Conservation (phyloP, 176 grass and related monocot species). For the Juncus inflexus region DNA sequence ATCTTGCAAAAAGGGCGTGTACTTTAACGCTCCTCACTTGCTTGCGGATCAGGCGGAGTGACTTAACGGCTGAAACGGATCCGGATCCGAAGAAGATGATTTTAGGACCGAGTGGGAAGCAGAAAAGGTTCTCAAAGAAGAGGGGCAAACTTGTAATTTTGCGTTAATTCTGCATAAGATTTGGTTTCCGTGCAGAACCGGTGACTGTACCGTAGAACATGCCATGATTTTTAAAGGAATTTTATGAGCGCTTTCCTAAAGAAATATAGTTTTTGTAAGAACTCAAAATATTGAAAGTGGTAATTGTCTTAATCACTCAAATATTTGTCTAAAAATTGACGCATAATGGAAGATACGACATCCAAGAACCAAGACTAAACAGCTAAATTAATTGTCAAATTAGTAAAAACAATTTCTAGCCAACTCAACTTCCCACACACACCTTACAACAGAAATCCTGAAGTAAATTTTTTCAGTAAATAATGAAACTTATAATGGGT, state of each 20-base stretch:
- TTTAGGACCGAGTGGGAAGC: constrained; percentile 42
- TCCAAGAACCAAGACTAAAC: neutral
- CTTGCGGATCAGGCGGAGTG: constrained; percentile 35
- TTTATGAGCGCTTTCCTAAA: constrained; percentile 2
- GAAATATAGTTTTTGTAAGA: neutral
- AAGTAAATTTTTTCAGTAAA: too few species aligned
- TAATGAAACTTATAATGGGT: too few species aligned
- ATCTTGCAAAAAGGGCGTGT: constrained; percentile 78
- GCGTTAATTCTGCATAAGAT: constrained; percentile 29
- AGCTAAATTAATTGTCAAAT: neutral
- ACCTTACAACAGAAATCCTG: too few species aligned
- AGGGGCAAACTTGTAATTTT: constrained; percentile 31
- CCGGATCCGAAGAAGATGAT: constrained; percentile 44
- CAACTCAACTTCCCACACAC: neutral
- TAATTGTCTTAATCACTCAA: too few species aligned
- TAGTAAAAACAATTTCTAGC: too few species aligned
- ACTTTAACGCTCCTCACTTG: constrained; percentile 42
- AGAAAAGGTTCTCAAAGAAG: constrained; percentile 53
- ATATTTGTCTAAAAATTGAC: too few species aligned
- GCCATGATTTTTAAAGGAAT: too few species aligned
- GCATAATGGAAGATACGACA: too few species aligned
- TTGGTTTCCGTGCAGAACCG: constrained; percentile 37
- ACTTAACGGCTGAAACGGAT: constrained; percentile 48
- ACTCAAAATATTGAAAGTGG: too few species aligned
- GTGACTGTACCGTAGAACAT: constrained; percentile 68